Base-by-base conservation (phyloP, 805 yeast genomes). In the Lipomyces mesembrius region DNA sequence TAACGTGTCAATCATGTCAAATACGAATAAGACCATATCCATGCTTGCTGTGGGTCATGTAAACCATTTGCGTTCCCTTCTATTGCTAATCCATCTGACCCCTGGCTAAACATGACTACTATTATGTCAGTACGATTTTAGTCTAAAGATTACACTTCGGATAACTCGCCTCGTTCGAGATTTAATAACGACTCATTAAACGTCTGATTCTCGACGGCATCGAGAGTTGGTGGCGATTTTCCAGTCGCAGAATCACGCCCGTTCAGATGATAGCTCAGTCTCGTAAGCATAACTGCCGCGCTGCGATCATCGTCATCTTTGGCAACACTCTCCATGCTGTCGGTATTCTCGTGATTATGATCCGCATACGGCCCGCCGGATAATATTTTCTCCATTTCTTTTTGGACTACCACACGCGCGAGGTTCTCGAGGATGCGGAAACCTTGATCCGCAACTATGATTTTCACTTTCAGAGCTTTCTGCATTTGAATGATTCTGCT, bases 401-500 rank as follows among this genome's bases (percentile, higher is more conserved):
- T 57, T 51, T 65, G 66, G 51, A 65, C 60, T 9, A 67, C 64
- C 12, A 67, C 63, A 20, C 66, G 54, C 17, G 71, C 69, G 5
- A 67, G 64, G 29, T 60, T 65, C 60, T 65, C 71, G 9, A 67
- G 59, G 14, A 65, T 62, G n/a, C 52, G 49, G 22, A 59, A 39
- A 5, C 69, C 64, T 4, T 49, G 61, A 12, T 60, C 66, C 6
- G 43, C 52, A 2, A 60, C 54, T 8, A 29, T 55, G 14, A 58
- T 49, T 29, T 60, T 56, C 34, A 35, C 51, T 34, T 60, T 32
- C 9, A 67, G 37, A 22, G 64, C 39, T 37, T 67, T 67, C 17
- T 62, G 65, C 70, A 65, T 49, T 55, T 65, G 69, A 43, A 67
- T 62, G 32, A 65, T 66, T 32, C 66, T 17, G 60, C 70, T 66